phyloP scores from a whole-genome alignment of 2,329 filamentous ascomycete genomes.

The Alternaria solani region DNA sequence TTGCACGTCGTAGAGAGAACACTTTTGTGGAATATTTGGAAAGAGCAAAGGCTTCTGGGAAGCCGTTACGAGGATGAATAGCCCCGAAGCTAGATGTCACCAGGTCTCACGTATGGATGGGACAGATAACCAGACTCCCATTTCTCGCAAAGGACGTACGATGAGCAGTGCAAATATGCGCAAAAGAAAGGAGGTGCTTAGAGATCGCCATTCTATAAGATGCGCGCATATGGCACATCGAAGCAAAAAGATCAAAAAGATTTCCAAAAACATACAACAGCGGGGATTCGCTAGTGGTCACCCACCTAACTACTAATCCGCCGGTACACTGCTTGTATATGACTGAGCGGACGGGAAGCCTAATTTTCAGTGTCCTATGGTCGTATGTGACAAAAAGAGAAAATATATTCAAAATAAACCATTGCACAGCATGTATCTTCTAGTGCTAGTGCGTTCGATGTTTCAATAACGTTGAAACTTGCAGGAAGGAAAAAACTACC shows the following conservation, averaged over 20 bases:
- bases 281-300: background rate
- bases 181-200: background rate
- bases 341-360: background rate
- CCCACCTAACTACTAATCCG: background rate
- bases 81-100: background rate
- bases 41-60: background rate
- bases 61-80: background rate
- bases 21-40: background rate
- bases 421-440: too few species aligned
- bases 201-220: background rate
- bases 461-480: too few species aligned
- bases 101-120: background rate
- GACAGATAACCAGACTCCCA: background rate
- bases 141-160: background rate
- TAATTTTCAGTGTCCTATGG: background rate
- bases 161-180: background rate
- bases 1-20: background rate
- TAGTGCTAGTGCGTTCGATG: too few species aligned
- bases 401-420: too few species aligned
- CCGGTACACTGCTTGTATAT: background rate
- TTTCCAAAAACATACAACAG: background rate
- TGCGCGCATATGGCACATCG: background rate
- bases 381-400: rapidly evolving
- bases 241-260: background rate
- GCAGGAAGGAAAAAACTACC: too few species aligned